Evolutionary conservation across 306 rosid species (phyloP).

Genomic region (Carpinus viminea): DNA sequence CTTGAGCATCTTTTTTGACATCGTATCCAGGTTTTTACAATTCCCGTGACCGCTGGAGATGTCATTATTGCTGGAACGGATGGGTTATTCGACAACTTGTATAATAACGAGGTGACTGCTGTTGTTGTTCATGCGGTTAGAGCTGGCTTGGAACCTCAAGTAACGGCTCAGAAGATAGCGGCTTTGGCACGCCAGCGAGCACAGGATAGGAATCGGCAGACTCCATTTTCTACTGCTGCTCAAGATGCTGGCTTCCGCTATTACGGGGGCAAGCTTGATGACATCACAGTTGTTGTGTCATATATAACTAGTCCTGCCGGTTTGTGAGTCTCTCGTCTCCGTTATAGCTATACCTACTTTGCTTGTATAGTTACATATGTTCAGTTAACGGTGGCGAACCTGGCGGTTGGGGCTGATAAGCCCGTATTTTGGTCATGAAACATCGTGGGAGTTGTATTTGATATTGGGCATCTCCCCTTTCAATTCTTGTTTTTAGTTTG

Average conservation of each 20-base stretch:
- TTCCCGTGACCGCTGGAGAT: conserved; percentile 70
- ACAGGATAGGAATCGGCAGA: conserved; percentile 57
- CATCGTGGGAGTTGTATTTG: neutral
- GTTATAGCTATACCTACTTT: neutral
- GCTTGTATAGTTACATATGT: conserved; percentile 13
- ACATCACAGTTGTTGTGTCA: conserved; percentile 79
- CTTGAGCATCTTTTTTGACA: conserved; percentile 13
- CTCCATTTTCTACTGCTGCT: conserved; percentile 88
- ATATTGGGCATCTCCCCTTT: neutral
- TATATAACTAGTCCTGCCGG: conserved; percentile 46
- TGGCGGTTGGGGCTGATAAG: conserved; percentile 7
- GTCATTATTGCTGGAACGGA: conserved; percentile 83
- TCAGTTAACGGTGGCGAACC: conserved; percentile 11
- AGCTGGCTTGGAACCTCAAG: conserved; percentile 67
- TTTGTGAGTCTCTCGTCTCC: conserved; percentile 25
- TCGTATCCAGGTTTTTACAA: conserved; percentile 51
- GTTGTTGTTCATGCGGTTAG: conserved; percentile 62
- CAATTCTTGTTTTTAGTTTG: neutral
- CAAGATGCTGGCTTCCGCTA: conserved; percentile 83
- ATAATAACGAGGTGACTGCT: conserved; percentile 58
- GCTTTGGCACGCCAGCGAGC: conserved; percentile 82
- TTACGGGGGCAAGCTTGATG: conserved; percentile 93
- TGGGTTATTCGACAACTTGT: conserved; percentile 89
- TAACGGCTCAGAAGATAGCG: conserved; percentile 83
- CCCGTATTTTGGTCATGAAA: conserved; percentile 20